phyloP scores from a whole-genome alignment of 768 basidiomycete species.

The Leccinum disarticulatum region DNA sequence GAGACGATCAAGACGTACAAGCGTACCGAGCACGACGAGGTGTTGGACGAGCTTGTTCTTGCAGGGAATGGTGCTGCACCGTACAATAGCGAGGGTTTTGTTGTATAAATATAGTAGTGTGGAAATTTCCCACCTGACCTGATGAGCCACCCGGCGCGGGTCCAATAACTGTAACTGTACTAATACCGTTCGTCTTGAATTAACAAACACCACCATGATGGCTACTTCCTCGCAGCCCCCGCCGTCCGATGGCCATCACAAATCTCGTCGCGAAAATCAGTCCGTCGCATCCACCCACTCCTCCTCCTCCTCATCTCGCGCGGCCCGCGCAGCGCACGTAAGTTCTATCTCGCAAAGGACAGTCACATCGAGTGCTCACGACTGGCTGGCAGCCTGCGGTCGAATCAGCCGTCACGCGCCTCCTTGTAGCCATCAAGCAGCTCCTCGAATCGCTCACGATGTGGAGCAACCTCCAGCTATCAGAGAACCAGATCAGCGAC shows the following conservation, averaged over 20 bases:
- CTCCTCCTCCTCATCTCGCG: slow-evolving; percentile 25
- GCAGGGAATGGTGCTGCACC: slow-evolving; percentile 49
- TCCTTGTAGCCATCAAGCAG: slow-evolving; percentile 92
- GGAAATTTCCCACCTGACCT: slow-evolving; percentile 18
- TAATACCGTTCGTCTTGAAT: neutral
- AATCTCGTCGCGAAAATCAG: slow-evolving; percentile 52
- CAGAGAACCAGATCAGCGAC: slow-evolving; percentile 87
- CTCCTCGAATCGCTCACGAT: slow-evolving; percentile 86
- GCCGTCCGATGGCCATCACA: slow-evolving; percentile 39
- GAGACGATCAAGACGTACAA: slow-evolving; percentile 92
- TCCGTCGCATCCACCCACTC: slow-evolving; percentile 52
- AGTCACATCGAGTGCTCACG: neutral
- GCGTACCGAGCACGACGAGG: slow-evolving; percentile 66
- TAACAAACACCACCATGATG: slow-evolving; percentile 14
- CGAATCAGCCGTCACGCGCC: slow-evolving; percentile 87
- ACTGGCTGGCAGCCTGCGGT: slow-evolving; percentile 64
- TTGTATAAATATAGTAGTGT: neutral
- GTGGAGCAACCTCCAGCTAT: slow-evolving; percentile 75
- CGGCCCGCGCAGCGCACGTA: slow-evolving; percentile 26
- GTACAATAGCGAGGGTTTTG: slow-evolving; percentile 16
- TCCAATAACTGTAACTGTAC: too few species aligned
- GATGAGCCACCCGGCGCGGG: slow-evolving; percentile 12
- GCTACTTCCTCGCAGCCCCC: slow-evolving; percentile 21
- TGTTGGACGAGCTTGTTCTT: slow-evolving; percentile 64
- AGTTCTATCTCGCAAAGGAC: slow-evolving; percentile 3